Base-by-base conservation (phyloP, 257 asterid genomes). In the Ophiorrhiza pumila region DNA sequence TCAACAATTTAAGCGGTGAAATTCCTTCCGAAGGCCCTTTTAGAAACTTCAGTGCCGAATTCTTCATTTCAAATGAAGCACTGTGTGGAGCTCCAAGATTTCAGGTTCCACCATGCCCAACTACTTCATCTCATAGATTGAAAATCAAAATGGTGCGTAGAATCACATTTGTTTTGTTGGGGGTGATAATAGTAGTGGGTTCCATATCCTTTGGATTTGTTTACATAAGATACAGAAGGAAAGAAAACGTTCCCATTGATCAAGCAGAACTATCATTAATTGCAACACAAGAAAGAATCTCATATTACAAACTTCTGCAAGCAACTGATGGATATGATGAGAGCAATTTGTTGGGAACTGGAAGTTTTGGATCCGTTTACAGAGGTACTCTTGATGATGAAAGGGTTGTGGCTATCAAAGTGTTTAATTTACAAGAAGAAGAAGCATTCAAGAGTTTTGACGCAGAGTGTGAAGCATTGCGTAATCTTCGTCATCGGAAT, bases 401-500 rank as follows among this genome's bases (percentile, higher is more conserved):
- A 10, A 29, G 42, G 23, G 14, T 13, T 4, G 65, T 59, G 65
- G 65, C 65, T 59, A 34, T 59, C 14, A 59, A 59, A 31, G 65
- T 59, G 11, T 59, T 59, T 34, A 59, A 59, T 31, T 14, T 32
- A 15, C 11, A 59, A 5, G 0, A 1, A 56, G 65, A 59, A 59
- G 65, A 42, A 29, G 32, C 65, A 14, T 59, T 59, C 22, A 59
- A 59, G 65, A 59, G 42, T 17, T 59, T 29, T 59, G 65, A 59
- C 10, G 14, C 20, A 6, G 65, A 59, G 31, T 59, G 65, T 59
- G 65, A 59, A 0, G 7, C 31, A 31, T 14, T 31, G 42, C 65
- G 65, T 34, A 59, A 34, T 4, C 65, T 59, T 31, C 65, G 76
- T 39, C 76, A 72, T 60, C 60, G 76, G 29, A 72, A 72, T 37